These are phyloP conservation scores for Neophaeococcomyces mojaviensis DNA, from an alignment of 2,329 filamentous ascomycete genomes.

Conservation along the genomic window DNA sequence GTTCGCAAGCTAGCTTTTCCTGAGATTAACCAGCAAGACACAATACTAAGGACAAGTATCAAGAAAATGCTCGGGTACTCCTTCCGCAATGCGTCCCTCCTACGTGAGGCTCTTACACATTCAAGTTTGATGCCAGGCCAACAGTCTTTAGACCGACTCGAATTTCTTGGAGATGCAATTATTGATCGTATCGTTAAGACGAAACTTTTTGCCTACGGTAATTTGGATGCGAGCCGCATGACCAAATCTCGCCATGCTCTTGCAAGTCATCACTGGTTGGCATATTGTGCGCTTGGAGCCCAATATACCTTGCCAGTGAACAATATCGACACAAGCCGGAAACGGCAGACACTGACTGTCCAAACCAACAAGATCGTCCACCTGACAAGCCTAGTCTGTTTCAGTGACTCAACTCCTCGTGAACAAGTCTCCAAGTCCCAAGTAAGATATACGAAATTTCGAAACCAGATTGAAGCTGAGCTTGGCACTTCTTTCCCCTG, in stretches of 20 bases:
- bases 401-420: neutral
- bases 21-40: neutral
- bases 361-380: too few species aligned
- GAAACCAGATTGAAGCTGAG: constrained; percentile 42
- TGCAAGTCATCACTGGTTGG: constrained; percentile 73
- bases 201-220: constrained; percentile 45
- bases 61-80: constrained; percentile 57
- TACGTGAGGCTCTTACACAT: constrained; percentile 77
- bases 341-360: neutral
- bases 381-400: too few species aligned
- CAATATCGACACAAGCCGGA: constrained; percentile 4
- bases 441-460: constrained; percentile 38
- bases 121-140: constrained; percentile 10
- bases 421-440: constrained; percentile 9
- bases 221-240: constrained; percentile 54
- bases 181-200: constrained; percentile 69
- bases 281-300: constrained; percentile 59
- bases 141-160: constrained; percentile 60
- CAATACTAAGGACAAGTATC: neutral
- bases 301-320: neutral
- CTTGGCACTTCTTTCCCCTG: constrained; percentile 64
- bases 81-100: constrained; percentile 60
- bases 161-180: constrained; percentile 80
- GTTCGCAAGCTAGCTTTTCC: constrained; percentile 22
- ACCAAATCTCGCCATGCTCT: constrained; percentile 67